Evolutionary conservation across 306 rosid genomes (phyloP).

Genomic region (Hippophae tibetana): DNA sequence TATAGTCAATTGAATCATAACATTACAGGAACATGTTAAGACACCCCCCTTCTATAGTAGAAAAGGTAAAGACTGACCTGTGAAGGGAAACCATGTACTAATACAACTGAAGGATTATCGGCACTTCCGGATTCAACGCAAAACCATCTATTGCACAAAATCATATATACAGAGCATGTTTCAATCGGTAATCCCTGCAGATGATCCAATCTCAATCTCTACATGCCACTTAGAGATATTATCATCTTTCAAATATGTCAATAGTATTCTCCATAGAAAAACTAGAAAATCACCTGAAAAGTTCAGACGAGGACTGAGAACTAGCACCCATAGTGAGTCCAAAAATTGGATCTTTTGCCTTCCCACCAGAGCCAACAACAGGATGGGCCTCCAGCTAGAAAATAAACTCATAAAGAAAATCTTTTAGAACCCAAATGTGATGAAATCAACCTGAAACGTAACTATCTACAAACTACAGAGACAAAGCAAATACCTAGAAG

Average conservation of each 20-base stretch:
- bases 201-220: constrained; percentile 30
- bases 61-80: constrained; percentile 43
- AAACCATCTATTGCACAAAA: constrained; percentile 83
- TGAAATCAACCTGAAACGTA: too few species aligned
- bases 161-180: constrained; percentile 34
- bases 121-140: constrained; percentile 74
- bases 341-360: constrained; percentile 85
- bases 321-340: constrained; percentile 68
- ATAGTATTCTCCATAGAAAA: neutral
- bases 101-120: constrained; percentile 64
- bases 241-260: neutral
- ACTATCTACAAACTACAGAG: too few species aligned
- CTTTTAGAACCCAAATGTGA: too few species aligned
- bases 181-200: constrained; percentile 43
- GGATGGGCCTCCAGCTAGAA: constrained; percentile 60
- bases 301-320: constrained; percentile 55
- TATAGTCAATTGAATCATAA: neutral
- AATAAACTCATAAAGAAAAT: neutral
- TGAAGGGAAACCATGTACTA: constrained; percentile 88
- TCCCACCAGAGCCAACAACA: constrained; percentile 47
- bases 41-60: neutral
- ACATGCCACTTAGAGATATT: constrained; percentile 8
- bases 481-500: neutral
- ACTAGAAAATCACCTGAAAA: constrained; percentile 48
- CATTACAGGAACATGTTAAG: neutral